phyloP scores from a whole-genome alignment of 2,329 filamentous ascomycete species.

The Colletotrichum orbiculare region DNA sequence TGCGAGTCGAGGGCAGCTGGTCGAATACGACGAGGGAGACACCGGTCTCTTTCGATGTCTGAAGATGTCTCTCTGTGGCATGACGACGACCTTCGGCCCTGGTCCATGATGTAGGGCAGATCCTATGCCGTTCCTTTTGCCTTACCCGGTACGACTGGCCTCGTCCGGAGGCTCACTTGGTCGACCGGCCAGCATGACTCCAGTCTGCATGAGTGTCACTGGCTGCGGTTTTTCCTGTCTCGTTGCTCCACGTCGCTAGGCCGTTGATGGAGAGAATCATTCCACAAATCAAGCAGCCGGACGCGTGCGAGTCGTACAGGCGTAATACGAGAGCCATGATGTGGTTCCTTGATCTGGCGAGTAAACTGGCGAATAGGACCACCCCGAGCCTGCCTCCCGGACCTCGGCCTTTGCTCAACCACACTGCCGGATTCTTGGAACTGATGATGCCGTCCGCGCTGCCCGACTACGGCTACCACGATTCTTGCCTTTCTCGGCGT shows the following conservation, averaged over 20 bases:
- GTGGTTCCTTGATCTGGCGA: constrained; percentile 9
- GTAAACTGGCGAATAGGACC: neutral
- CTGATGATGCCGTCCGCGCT: neutral
- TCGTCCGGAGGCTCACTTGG: neutral
- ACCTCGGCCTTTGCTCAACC: constrained; percentile 3
- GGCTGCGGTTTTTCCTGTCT: neutral
- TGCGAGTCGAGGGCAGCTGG: constrained; percentile 8
- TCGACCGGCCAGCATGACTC: constrained; percentile 26
- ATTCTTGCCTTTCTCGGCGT: constrained; percentile 8
- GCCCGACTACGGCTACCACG: neutral
- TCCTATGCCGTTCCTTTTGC: neutral
- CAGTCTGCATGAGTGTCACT: constrained; percentile 13
- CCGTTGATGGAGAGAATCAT: neutral
- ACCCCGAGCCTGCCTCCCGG: constrained; percentile 1
- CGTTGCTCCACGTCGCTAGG: neutral
- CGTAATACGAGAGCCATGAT: neutral
- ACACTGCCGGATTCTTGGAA: constrained; percentile 5
- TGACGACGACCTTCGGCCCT: constrained; percentile 19
- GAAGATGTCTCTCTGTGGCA: constrained; percentile 14
- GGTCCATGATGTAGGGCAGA: constrained; percentile 25
- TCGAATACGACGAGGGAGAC: constrained; percentile 17
- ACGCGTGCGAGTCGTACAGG: constrained; percentile 14
- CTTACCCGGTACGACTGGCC: constrained; percentile 7
- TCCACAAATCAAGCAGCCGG: neutral
- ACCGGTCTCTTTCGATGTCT: constrained; percentile 13